A percentile compares a stretch with the other conserved stretches of the same genome.
Conservation (phyloP, 768 basidiomycete genomes). For the Boletus pseudopeckii region DNA sequence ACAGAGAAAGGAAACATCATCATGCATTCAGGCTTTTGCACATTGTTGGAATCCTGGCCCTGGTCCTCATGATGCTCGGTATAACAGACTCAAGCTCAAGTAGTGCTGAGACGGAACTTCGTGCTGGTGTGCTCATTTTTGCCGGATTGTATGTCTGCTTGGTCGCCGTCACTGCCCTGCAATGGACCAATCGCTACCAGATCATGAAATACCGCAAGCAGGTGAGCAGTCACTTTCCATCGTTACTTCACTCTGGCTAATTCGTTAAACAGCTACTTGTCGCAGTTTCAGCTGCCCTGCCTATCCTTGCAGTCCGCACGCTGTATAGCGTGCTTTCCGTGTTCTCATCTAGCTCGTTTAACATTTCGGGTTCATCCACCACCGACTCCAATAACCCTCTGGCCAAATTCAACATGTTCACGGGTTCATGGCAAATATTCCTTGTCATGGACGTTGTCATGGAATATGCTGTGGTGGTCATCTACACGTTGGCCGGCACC, state of each 20-base stretch:
- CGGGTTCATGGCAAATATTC: constrained; percentile 57
- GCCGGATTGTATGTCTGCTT: constrained; percentile 40
- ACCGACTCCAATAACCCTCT: constrained; percentile 33
- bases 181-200: constrained; percentile 47
- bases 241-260: constrained; percentile 7
- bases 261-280: constrained; percentile 46
- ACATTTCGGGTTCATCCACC: constrained; percentile 24
- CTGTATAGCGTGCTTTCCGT: constrained; percentile 54
- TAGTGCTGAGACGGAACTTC: constrained; percentile 27
- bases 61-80: constrained; percentile 34
- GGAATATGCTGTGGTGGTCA: constrained; percentile 50
- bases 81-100: constrained; percentile 19
- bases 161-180: constrained; percentile 44
- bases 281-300: constrained; percentile 53
- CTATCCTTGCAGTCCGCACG: constrained; percentile 50
- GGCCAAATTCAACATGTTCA: constrained; percentile 53
- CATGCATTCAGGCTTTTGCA: constrained; percentile 27
- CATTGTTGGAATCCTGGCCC: constrained; percentile 25
- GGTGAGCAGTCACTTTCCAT: constrained; percentile 29
- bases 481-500: constrained; percentile 38
- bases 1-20: constrained; percentile 11
- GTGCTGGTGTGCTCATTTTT: constrained; percentile 35
- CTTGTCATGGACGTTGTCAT: constrained; percentile 56
- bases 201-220: constrained; percentile 26
- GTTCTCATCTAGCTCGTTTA: constrained; percentile 46